A percentile compares a stretch with the other conserved stretches of the same genome.
Conservation (phyloP, 495 filamentous ascomycete genomes). For the Extremus antarcticus region DNA sequence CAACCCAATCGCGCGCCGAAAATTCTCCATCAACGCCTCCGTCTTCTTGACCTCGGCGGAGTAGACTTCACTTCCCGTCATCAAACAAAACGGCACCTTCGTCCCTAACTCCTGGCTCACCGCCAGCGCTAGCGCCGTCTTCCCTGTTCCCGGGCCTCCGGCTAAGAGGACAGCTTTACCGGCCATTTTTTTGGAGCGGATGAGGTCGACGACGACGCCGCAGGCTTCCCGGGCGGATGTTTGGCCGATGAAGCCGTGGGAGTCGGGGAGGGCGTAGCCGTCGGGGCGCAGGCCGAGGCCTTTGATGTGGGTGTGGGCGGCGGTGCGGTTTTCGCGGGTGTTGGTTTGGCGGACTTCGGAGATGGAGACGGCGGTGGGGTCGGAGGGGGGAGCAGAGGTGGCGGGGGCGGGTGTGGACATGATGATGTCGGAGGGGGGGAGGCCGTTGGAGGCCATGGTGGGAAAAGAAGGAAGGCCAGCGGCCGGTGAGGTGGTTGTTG, state of each 20-base stretch:
- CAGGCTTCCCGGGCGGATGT: constrained; percentile 82
- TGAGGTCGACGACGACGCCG: constrained; percentile 88
- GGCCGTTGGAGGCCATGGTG: background rate
- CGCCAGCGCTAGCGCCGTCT: constrained; percentile 89
- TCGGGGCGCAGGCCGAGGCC: constrained; percentile 74
- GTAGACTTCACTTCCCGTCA: constrained; percentile 94
- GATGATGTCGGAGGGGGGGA: background rate
- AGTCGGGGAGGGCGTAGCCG: constrained; percentile 61
- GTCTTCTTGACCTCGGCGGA: constrained; percentile 98
- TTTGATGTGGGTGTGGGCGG: constrained; percentile 94
- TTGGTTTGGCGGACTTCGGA: constrained; percentile 84
- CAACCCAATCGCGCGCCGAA: constrained; percentile 82
- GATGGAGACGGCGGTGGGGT: constrained; percentile 54
- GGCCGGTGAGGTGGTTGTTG: background rate
- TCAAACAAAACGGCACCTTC: constrained; percentile 94
- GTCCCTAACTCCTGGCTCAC: constrained; percentile 92
- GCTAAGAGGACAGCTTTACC: constrained; percentile 87
- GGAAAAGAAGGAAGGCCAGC: background rate
- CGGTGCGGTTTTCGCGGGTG: constrained; percentile 88
- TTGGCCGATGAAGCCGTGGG: constrained; percentile 71
- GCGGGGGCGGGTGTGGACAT: constrained; percentile 7
- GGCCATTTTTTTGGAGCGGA: constrained; percentile 92
- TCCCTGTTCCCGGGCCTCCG: constrained; percentile 87
- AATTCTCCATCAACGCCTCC: constrained; percentile 97
- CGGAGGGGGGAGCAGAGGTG: background rate